Percentiles rank a stretch among this genome's conserved stretches.
Conservation (phyloP, 495 filamentous ascomycete genomes). For the Saxophila tyrrhenica region DNA sequence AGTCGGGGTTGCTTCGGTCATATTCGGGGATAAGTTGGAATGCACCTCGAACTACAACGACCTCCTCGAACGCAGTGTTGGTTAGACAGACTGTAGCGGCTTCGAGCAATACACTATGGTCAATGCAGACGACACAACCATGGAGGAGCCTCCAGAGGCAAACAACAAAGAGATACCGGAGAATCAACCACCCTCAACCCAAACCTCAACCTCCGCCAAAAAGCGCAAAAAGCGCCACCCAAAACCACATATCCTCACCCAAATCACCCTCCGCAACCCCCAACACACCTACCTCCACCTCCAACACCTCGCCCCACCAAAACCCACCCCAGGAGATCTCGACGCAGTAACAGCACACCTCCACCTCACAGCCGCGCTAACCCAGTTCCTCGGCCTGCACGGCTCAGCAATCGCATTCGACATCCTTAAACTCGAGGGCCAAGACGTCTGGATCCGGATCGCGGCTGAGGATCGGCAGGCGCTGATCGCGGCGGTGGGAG, state of each 20-base stretch:
- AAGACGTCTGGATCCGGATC: slow-evolving; percentile 61
- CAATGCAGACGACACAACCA: no score
- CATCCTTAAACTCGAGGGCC: slow-evolving; percentile 51
- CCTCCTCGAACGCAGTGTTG: no score
- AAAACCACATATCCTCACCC: slow-evolving; percentile 17
- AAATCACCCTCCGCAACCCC: slow-evolving; percentile 23
- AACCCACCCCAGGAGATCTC: slow-evolving; percentile 27
- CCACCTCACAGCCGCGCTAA: slow-evolving; percentile 60
- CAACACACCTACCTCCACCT: slow-evolving; percentile 29
- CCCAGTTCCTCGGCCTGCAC: slow-evolving; percentile 67
- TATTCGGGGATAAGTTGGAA: neutral
- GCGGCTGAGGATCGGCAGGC: slow-evolving; percentile 55
- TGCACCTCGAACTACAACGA: no score
- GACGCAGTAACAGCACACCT: slow-evolving; percentile 66
- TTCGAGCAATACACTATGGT: no score
- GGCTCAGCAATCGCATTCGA: slow-evolving; percentile 72
- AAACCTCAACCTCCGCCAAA: neutral
- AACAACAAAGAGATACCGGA: no score
- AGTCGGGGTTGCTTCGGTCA: neutral
- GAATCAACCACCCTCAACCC: no score
- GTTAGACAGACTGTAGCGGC: no score
- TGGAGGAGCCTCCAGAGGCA: no score
- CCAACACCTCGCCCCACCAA: slow-evolving; percentile 16
- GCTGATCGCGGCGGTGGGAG: slow-evolving; percentile 57
- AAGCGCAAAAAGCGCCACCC: slow-evolving; percentile 1